Conservation (phyloP, 495 filamentous ascomycete species). For the Penicillium mononematosum region DNA sequence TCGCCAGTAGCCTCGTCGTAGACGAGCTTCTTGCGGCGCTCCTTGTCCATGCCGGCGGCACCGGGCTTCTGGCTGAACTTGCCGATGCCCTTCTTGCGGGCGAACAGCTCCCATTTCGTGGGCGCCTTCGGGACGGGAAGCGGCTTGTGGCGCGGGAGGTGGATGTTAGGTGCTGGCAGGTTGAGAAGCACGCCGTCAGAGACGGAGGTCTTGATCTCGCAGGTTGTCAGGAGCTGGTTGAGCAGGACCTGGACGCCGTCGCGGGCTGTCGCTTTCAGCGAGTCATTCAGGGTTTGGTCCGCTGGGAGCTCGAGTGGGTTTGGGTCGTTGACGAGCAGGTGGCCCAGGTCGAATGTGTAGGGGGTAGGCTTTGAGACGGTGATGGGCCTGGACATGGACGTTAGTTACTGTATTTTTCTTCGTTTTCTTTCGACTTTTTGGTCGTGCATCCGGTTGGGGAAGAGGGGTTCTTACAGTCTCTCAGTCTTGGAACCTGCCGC, state of each 20-base stretch:
- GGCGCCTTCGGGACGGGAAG: conserved; percentile 73
- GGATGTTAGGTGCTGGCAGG: conserved; percentile 66
- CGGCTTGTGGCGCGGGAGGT: conserved; percentile 85
- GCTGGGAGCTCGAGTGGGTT: conserved; percentile 64
- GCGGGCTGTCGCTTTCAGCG: conserved; percentile 68
- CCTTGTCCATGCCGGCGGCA: conserved; percentile 44
- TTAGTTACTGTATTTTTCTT: conserved; percentile 15
- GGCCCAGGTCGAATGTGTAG: conserved; percentile 88
- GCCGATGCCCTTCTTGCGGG: conserved; percentile 89
- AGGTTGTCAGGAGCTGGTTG: conserved; percentile 82
- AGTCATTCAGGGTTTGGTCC: conserved; percentile 39
- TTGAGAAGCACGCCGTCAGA: conserved; percentile 67
- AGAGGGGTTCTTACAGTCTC: conserved; percentile 38
- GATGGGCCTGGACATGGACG: conserved; percentile 44
- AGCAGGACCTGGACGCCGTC: conserved; percentile 85
- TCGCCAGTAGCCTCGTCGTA: conserved; percentile 83
- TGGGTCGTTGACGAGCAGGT: conserved; percentile 76
- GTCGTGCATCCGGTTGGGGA: neutral
- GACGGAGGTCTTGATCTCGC: conserved; percentile 65
- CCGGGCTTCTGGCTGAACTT: conserved; percentile 46
- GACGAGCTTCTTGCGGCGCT: conserved; percentile 75
- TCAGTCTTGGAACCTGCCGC: conserved; percentile 35
- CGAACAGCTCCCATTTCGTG: conserved; percentile 94
- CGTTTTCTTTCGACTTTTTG: conserved; percentile 4
- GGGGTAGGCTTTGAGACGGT: conserved; percentile 79